Percentiles rank a stretch among this genome's conserved stretches.
These are phyloP conservation scores for Striga asiatica DNA, from an alignment of 257 asterid genomes.

Conservation along the genomic window DNA sequence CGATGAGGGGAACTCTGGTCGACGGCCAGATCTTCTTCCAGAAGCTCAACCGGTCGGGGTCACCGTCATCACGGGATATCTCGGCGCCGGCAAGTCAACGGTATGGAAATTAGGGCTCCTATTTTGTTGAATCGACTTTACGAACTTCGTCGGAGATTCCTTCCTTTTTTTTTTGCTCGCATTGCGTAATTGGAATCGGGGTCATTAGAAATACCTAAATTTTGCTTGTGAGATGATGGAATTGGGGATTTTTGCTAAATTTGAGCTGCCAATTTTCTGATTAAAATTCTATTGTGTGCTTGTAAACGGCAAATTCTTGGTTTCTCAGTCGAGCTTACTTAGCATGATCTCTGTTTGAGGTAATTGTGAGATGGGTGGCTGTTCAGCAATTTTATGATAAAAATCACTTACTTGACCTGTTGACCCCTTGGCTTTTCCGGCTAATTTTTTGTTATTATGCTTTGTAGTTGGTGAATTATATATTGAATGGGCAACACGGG, in stretches of 20 bases:
- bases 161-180: too few relatives aligned
- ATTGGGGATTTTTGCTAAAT: not conserved
- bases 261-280: constrained; percentile 7
- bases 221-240: not conserved
- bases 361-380: not conserved
- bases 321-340: not conserved
- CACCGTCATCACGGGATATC: constrained; percentile 94
- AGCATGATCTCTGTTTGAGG: not conserved
- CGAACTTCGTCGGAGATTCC: too few relatives aligned
- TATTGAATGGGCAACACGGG: constrained; percentile 69
- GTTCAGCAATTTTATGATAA: not conserved
- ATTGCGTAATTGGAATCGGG: too few relatives aligned
- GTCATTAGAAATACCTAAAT: not conserved
- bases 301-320: not conserved
- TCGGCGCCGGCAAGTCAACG: constrained; percentile 97
- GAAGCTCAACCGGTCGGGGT: constrained; percentile 67
- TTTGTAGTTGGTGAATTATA: constrained; percentile 66
- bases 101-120: constrained; percentile 24
- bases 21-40: constrained; percentile 14
- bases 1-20: constrained; percentile 1
- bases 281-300: not conserved
- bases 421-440: too few relatives aligned
- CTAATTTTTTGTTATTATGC: constrained; percentile 5
- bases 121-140: not conserved
- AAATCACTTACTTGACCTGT: not conserved